phyloP scores from a whole-genome alignment of 1,284 basidiomycete species.

The Rhizopogon hawkerae region DNA sequence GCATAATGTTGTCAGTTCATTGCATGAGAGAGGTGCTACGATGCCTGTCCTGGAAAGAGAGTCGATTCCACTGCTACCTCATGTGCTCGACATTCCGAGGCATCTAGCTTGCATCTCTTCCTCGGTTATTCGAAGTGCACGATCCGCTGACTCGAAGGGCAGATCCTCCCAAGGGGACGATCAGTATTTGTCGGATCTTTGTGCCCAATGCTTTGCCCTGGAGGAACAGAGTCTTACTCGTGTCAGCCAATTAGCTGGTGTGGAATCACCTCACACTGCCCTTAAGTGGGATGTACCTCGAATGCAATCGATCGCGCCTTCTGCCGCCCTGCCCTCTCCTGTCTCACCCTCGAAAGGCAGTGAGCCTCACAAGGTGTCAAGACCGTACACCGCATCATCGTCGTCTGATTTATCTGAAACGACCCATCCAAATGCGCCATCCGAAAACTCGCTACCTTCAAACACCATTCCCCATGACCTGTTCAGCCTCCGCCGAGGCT shows the following conservation, averaged over 20 bases:
- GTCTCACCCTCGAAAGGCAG: conserved; percentile 13
- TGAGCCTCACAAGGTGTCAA: conserved; percentile 8
- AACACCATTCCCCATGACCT: conserved; percentile 5
- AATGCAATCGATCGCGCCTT: conserved; percentile 1
- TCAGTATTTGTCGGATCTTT: conserved; percentile 19
- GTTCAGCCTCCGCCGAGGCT: conserved; percentile 21
- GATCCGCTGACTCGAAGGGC: conserved; percentile 29
- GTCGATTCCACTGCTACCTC: conserved; percentile 59
- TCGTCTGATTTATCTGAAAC: conserved; percentile 5
- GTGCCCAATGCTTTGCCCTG: conserved; percentile 23
- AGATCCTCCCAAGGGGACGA: conserved; percentile 20
- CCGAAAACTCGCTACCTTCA: not conserved
- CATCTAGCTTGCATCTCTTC: conserved; percentile 67
- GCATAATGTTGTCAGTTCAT: conserved; percentile 42
- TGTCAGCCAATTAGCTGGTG: conserved; percentile 19
- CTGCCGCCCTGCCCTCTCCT: conserved; percentile 15
- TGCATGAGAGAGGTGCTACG: conserved; percentile 44
- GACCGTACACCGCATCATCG: conserved; percentile 13
- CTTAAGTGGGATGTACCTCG: conserved; percentile 15
- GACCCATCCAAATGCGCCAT: not conserved
- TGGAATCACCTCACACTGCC: conserved; percentile 11
- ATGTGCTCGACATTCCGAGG: conserved; percentile 61
- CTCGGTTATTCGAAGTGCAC: conserved; percentile 56
- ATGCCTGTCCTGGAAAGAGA: conserved; percentile 57
- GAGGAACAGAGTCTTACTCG: conserved; percentile 23